Evolutionary conservation across 495 filamentous ascomycete species (phyloP), one percentile per base, ranked within the genome.

Genomic region (Penicillium odoratum): DNA sequence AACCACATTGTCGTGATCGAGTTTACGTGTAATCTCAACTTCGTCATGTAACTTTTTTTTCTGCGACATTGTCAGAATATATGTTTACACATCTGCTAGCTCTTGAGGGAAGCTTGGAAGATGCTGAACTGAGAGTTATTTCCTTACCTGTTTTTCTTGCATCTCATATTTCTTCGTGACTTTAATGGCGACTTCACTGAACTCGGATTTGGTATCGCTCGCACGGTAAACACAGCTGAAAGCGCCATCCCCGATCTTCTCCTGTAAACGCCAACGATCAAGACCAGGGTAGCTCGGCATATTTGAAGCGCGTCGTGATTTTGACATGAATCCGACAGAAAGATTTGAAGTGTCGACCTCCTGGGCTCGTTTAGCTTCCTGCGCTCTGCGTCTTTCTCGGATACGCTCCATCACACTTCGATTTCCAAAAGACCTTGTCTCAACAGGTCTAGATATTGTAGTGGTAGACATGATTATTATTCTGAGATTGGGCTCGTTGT

Each of bases 221-320:
- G 59, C 59, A 7, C 89, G 84, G 71, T 96, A 98, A 48, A 98
- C 93, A 57, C 96, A 96, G 79, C 92, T 96, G 80, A 98, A 98
- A 42, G 93, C 93, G 48, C 93, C 93, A 62, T 97, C 93, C 51
- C 93, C 93, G 91, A 98, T 96, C 78, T 97, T 96, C 71, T 96
- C 91, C 42, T 93, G 11, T 33, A 98, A 73, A 48, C 86, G 82
- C 86, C 88, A 98, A 63, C 93, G 79, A 58, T 97, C 93, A 26
- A 98, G 77, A 31, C 59, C 59, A n/a, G 59, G 59, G 15, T 57
- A 61, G 11, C 15, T 42, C 6, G 54, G 45, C 54, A 61, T 61
- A 40, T 45, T 40, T 38, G 53, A 48, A 5, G 47, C 26, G 44
- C 29, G 29, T 40, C 42, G 9, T 5, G 8, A 48, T 28, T 38